Evolutionary conservation across 1,139 yeast genomes (phyloP), one percentile per base, ranked within the genome.

Genomic region (Saccharomyces uvarum): DNA sequence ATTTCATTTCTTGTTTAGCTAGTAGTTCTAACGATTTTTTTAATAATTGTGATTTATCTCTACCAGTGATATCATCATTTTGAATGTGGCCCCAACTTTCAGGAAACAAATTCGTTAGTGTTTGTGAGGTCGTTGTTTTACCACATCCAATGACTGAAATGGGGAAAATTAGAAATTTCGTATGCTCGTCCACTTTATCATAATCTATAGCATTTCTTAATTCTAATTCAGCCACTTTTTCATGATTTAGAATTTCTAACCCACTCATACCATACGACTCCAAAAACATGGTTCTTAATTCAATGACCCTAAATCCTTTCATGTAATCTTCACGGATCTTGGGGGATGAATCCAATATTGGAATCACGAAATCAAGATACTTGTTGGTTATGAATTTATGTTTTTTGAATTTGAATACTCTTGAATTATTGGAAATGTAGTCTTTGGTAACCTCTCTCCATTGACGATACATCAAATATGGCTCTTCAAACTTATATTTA

Each of bases 111-210:
- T 77, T 67, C 0, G 68, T 62, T 48, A 93, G 72, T 0, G 93
- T 84, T 50, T 79, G 70, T 3, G 89, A 81, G 0, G 88, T 80
- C 0, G 97, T 89, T 0, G 98, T 90, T 67, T 95, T 95, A 7
- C 99, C 99, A 69, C 97, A 89, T 0, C 98, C 99, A 52, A 93
- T 80, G 0, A 97, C 89, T 0, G 98, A 90, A 13, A 91, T 82
- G 0, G 98, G 95, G 1, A 90, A 79, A 0, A 95, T 64, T 0
- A 88, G 78, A 64, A 81, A 88, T 63, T 82, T 83, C 9, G 73
- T 70, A 1, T 62, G 54, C 42, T 67, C 68, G 55, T 73, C 73
- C 1, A 73, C 66, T 33, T 54, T 65, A 47, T 70, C 57, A 51
- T 58, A 58, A 31, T 69, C 67, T 2, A 67, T 53, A 0, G 72